Evolutionary conservation across 139 green algal genomes (phyloP).

Genomic region (Mesostigma viride): DNA sequence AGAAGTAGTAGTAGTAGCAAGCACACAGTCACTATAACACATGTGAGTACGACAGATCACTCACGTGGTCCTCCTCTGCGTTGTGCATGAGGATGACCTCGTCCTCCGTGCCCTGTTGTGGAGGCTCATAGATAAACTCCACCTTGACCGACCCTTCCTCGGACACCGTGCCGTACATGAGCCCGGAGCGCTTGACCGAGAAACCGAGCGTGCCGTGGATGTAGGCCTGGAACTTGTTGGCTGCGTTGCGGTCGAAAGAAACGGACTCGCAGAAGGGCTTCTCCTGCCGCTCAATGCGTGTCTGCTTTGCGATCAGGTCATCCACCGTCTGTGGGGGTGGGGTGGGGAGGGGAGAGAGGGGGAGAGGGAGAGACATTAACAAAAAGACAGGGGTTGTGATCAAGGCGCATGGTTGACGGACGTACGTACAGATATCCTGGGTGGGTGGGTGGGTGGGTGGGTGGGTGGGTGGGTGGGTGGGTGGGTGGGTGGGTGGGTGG

Average conservation of each 20-base stretch:
- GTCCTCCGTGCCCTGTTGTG: slow-evolving; percentile 58
- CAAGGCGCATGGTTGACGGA: too few relatives aligned
- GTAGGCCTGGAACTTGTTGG: slow-evolving; percentile 77
- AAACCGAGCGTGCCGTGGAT: slow-evolving; percentile 70
- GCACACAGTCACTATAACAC: too few relatives aligned
- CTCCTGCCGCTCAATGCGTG: slow-evolving; percentile 90
- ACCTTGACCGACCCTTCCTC: slow-evolving; percentile 54
- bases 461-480: too few relatives aligned
- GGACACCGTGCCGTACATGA: slow-evolving; percentile 78
- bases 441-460: too few relatives aligned
- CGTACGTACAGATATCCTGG: too few relatives aligned
- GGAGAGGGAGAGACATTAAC: too few relatives aligned
- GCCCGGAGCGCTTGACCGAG: slow-evolving; percentile 79
- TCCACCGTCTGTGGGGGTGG: too few relatives aligned
- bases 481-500: too few relatives aligned
- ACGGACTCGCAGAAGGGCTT: slow-evolving; percentile 51
- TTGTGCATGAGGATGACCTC: slow-evolving; percentile 42
- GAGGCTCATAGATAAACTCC: slow-evolving; percentile 80
- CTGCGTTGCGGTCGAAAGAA: slow-evolving; percentile 80
- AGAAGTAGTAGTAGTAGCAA: too few relatives aligned
- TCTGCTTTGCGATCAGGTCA: slow-evolving; percentile 71
- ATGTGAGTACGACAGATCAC: too few relatives aligned
- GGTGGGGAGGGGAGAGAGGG: too few relatives aligned
- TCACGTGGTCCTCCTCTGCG: background rate
- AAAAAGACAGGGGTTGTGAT: too few relatives aligned